Evolutionary conservation across 2,329 filamentous ascomycete genomes (phyloP).

Genomic region (Alternaria metachromatica): DNA sequence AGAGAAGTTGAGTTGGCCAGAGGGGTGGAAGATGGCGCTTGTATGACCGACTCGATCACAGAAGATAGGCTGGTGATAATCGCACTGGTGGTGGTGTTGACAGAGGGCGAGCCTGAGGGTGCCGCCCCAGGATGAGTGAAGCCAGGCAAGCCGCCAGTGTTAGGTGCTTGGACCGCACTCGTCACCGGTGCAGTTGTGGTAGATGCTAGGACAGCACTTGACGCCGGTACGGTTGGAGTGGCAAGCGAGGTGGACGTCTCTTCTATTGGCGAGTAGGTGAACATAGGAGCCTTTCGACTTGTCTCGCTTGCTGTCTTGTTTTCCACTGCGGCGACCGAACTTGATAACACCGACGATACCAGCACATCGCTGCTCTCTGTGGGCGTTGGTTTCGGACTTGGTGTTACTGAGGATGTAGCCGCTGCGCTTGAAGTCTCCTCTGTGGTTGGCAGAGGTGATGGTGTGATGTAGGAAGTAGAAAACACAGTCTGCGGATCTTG

Average conservation of each 20-base stretch:
- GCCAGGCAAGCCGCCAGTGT: constrained; percentile 27
- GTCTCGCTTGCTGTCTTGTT: constrained; percentile 22
- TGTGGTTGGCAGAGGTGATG: constrained; percentile 21
- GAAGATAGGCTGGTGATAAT: constrained; percentile 6
- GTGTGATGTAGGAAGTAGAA: constrained; percentile 41
- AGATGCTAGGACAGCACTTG: background rate
- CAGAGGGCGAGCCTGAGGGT: constrained; percentile 4
- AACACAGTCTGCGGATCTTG: constrained; percentile 35
- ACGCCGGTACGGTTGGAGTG: constrained; percentile 9
- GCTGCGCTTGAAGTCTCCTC: constrained; percentile 19
- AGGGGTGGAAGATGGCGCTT: background rate
- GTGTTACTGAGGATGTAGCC: constrained; percentile 3
- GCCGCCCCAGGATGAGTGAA: constrained; percentile 25
- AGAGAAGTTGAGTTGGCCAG: constrained; percentile 9
- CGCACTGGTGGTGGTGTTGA: background rate
- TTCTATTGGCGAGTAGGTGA: constrained; percentile 35
- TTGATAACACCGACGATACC: constrained; percentile 8
- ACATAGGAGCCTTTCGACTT: constrained; percentile 24
- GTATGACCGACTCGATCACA: background rate
- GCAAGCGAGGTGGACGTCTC: constrained; percentile 10
- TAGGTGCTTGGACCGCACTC: constrained; percentile 9
- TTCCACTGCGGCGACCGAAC: constrained; percentile 19
- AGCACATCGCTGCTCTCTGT: constrained; percentile 11
- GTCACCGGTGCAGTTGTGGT: constrained; percentile 19
- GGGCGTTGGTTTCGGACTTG: constrained; percentile 10